Evolutionary conservation across 805 yeast species (phyloP), one percentile per base, ranked within the genome.

Genomic region (Lipomyces spencermartinsiae): DNA sequence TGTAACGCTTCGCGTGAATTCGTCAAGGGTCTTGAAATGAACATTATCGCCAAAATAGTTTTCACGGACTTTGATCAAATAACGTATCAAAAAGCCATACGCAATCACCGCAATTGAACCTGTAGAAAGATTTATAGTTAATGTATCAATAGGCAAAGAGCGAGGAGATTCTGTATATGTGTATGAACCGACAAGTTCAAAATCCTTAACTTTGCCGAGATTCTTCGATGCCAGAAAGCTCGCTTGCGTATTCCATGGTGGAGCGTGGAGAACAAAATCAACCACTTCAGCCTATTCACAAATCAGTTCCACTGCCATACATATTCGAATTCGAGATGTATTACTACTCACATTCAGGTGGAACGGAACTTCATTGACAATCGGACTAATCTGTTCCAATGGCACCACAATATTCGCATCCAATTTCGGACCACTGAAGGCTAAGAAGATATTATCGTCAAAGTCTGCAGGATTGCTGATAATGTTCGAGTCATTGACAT

Each of bases 191-290:
- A 78, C 78, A 19, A 92, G 77, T 1, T 76, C 78, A 73, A 93
- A 89, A 63, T 88, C 84, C 34, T 84, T 80, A 0, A 93, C 86
- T 68, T 87, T 80, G 0, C 97, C 98, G 69, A 92, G 83, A 16
- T 85, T 84, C 22, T 84, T 85, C 12, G 84, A 79, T 59, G 84
- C 83, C 80, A 91, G 77, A 72, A 94, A 94, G 59, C 89, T 88
- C 64, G 87, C 85, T 33, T 87, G 80, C 0, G 98, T 93, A 75
- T 92, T 96, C 97, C 98, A 95, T 0, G 94, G 89, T 0, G 99
- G 98, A 0, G 95, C 86, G 66, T 88, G 89, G 1, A 93, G 76
- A 0, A 85, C 80, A 59, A 95, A 74, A 59, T 88, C 84, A 71
- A 92, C 43, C 5, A 34, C 29, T 39, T 63, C 63, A 59, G 64